Evolutionary conservation across 2,329 filamentous ascomycete species (phyloP), one percentile per base, ranked within the genome.

Genomic region (Claviceps purpurea): DNA sequence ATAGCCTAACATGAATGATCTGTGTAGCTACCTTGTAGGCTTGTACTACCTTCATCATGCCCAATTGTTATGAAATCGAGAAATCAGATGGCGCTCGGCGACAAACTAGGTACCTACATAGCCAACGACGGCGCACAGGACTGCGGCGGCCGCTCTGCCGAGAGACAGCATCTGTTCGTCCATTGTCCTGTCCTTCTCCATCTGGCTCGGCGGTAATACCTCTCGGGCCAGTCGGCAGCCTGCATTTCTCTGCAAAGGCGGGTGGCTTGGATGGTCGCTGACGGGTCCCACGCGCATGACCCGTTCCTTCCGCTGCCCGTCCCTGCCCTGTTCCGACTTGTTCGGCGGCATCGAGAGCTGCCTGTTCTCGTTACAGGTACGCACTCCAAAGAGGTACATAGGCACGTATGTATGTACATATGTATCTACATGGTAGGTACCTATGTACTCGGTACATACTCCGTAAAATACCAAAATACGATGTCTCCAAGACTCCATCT

Each of bases 151-250:
- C 38, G 41, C 11, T 40, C 24, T 50, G 49, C 49, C 49, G 49
- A 50, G 39, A 50, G n/a, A 49, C 47, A 41, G 47, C 20, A 40
- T 41, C 34, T 34, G 45, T 47, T 47, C 45, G 34, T 47, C 45
- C 34, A 38, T 38, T 47, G 45, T 20, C 44, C 13, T n/a, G n/a
- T n/a, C n/a, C n/a, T n/a, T 37, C 26, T 37, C 16, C 22, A 30
- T 18, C 47, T 26, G 47, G 5, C 24, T 49, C 47, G 38, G 30
- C 37, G 34, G 47, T 22, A 22, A 37, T 43, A 24, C 20, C 38
- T 41, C 22, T n/a, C 37, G 16, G 43, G 49, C 49, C 49, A 51
- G 30, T 51, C 50, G 50, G 50, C 50, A 51, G 24, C 42, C 49
- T 46, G 49, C 34, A 40, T 24, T 18, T 37, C 30, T 39, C 42